Evolutionary conservation across 1,284 basidiomycete genomes (phyloP).

Genomic region (Athelia psychrophila): DNA sequence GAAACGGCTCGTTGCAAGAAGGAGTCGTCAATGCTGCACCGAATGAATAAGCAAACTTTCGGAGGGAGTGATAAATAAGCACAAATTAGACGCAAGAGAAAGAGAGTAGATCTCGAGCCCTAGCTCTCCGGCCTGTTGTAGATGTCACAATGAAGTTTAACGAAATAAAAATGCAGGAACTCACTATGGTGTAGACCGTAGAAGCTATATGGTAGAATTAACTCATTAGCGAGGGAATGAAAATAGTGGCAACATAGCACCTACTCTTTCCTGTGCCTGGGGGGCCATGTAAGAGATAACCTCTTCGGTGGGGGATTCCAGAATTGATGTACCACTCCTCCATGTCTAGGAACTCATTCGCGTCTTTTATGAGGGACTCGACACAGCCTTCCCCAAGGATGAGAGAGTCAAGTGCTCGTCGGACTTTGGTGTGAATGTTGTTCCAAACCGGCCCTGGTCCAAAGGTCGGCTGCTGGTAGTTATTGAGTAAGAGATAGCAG

Average conservation of each 20-base stretch:
- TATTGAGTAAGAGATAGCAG: background rate
- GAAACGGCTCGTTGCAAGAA: conserved; percentile 1
- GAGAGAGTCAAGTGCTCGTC: conserved; percentile 12
- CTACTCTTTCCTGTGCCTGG: conserved; percentile 11
- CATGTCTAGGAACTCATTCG: conserved; percentile 12
- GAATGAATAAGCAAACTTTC: background rate
- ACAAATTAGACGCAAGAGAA: conserved; percentile 1
- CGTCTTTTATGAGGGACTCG: conserved; percentile 12
- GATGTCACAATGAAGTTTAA: background rate
- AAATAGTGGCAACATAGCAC: background rate
- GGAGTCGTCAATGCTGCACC: background rate
- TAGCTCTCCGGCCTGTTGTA: background rate
- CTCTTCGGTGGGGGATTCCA: conserved; percentile 18
- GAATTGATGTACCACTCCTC: conserved; percentile 13
- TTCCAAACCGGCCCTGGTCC: conserved; percentile 28
- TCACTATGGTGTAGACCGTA: background rate
- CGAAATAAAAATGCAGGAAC: background rate
- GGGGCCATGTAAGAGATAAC: conserved; percentile 15
- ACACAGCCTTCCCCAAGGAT: conserved; percentile 13
- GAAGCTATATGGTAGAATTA: background rate
- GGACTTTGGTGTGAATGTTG: conserved; percentile 30
- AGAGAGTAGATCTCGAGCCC: conserved; percentile 1
- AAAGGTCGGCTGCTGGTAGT: background rate
- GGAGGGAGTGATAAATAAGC: background rate
- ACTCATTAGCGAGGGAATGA: background rate